phyloP scores from a whole-genome alignment of 164 flowering plant genomes.

The Liquidambar formosana region DNA sequence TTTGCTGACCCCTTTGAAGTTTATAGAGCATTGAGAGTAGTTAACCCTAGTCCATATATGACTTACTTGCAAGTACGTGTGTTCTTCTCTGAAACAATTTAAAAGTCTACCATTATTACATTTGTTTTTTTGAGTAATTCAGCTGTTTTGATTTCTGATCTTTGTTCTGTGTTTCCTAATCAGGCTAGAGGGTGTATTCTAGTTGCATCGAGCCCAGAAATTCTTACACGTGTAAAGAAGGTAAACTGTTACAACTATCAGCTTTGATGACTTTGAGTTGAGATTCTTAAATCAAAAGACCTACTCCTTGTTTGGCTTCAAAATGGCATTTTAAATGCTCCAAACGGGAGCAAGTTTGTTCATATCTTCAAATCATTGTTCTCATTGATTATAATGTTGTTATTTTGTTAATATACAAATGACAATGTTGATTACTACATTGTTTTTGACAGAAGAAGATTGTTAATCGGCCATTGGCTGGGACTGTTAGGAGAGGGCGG shows the following conservation, averaged over 20 bases:
- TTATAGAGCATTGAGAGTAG: slow-evolving; percentile 87
- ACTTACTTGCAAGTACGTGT: slow-evolving; percentile 67
- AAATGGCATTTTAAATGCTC: background rate
- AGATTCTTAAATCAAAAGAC: background rate
- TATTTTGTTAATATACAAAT: background rate
- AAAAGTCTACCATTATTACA: background rate
- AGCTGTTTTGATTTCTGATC: background rate
- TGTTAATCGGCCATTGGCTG: slow-evolving; percentile 82
- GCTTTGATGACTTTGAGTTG: background rate
- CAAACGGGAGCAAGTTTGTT: background rate
- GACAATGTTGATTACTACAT: background rate
- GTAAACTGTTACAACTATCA: slow-evolving; percentile 31
- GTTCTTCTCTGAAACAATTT: slow-evolving; percentile 2
- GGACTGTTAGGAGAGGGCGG: slow-evolving; percentile 80
- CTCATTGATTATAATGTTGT: background rate
- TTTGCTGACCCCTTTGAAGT: slow-evolving; percentile 98
- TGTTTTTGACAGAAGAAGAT: slow-evolving; percentile 48
- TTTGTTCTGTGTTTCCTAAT: slow-evolving; percentile 6
- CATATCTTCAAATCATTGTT: background rate
- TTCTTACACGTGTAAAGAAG: slow-evolving; percentile 78
- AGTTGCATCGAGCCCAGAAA: slow-evolving; percentile 96
- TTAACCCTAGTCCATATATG: slow-evolving; percentile 97
- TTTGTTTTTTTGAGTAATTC: background rate
- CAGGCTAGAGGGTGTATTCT: slow-evolving; percentile 94
- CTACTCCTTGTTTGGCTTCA: background rate